These are phyloP conservation scores for Carex arenaria DNA, from an alignment of 202 grass and related monocot species.

Conservation along the genomic window DNA sequence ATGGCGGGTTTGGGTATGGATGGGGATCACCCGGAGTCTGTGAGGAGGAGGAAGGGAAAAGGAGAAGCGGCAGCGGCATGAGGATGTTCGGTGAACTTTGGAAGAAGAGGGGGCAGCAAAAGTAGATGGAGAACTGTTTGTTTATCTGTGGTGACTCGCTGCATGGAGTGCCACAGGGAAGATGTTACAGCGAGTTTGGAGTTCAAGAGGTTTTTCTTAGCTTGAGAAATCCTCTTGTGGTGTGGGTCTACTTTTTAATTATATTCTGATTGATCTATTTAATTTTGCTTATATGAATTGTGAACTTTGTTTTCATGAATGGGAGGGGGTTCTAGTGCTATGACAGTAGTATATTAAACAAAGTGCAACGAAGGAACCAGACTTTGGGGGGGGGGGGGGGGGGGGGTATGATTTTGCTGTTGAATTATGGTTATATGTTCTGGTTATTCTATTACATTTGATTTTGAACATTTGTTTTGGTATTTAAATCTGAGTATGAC, in stretches of 20 bases:
- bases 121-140: conserved; percentile 11
- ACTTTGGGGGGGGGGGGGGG: neutral
- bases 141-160: neutral
- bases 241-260: conserved; percentile 3
- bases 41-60: conserved; percentile 45
- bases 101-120: conserved; percentile 79
- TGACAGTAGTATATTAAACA: neutral
- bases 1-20: conserved; percentile 10
- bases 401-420: neutral
- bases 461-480: neutral
- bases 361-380: neutral
- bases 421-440: conserved; percentile 16
- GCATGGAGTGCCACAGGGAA: neutral
- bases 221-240: conserved; percentile 16
- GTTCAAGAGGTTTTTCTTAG: conserved; percentile 9
- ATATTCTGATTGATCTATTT: conserved; percentile 19
- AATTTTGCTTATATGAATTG: conserved; percentile 11
- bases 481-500: neutral
- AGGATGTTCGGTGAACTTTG: conserved; percentile 84
- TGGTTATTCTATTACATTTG: neutral
- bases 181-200: neutral
- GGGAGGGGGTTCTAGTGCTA: neutral
- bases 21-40: conserved; percentile 56
- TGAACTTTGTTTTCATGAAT: conserved; percentile 9
- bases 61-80: conserved; percentile 60